phyloP scores from a whole-genome alignment of 371 early-diverging fungal genomes.

The Actinomortierella wolfii region DNA sequence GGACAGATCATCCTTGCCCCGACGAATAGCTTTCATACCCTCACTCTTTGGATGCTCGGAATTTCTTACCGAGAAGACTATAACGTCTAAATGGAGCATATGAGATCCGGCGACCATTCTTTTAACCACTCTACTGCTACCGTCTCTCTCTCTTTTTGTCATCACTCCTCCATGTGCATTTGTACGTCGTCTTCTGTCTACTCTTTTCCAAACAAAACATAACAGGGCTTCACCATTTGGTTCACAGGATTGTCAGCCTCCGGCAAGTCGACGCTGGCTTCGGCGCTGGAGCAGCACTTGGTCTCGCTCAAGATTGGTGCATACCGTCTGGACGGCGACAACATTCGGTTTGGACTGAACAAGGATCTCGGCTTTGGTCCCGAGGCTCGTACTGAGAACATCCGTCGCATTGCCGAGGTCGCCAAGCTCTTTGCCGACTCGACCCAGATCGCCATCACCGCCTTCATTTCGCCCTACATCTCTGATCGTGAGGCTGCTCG shows the following conservation, averaged over 20 bases:
- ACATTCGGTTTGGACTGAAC: conserved; percentile 94
- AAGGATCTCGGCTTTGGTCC: conserved; percentile 92
- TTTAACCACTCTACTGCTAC: neutral
- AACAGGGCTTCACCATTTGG: conserved; percentile 87
- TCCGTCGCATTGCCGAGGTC: conserved; percentile 90
- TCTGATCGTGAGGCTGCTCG: conserved; percentile 85
- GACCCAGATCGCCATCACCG: conserved; percentile 80
- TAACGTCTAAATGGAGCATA: neutral
- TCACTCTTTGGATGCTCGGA: too few relatives aligned
- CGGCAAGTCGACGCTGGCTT: conserved; percentile 92
- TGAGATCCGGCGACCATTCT: neutral
- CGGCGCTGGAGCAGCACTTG: conserved; percentile 87
- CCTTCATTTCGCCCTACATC: conserved; percentile 90
- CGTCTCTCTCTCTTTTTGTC: conserved; percentile 1
- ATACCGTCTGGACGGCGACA: conserved; percentile 95
- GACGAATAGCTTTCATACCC: too few relatives aligned
- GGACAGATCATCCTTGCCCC: conserved; percentile 8
- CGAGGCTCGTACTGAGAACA: conserved; percentile 92
- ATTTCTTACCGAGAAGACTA: neutral
- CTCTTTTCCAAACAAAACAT: neutral
- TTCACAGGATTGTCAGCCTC: conserved; percentile 94
- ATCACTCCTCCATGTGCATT: neutral
- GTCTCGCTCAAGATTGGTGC: conserved; percentile 72
- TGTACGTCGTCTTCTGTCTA: conserved; percentile 1
- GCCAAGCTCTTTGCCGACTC: conserved; percentile 91